A percentile compares a stretch with the other conserved stretches of the same genome.
These are phyloP conservation scores for Plantago elongata DNA, from an alignment of 257 asterid genomes.

Conservation along the genomic window DNA sequence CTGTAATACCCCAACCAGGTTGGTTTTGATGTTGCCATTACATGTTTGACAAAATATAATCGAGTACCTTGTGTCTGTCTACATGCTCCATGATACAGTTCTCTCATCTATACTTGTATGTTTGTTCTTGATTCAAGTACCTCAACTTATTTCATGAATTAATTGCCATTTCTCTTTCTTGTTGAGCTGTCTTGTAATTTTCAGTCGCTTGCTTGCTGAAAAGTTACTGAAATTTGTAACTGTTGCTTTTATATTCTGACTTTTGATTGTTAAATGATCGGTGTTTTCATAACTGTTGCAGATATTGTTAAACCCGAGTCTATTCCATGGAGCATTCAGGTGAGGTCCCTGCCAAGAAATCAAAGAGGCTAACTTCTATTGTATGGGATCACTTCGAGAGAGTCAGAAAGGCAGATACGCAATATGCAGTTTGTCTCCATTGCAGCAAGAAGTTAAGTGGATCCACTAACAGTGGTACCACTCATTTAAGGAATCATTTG, in stretches of 20 bases:
- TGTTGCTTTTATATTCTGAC: background rate
- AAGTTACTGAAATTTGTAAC: conserved; percentile 9
- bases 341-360: conserved; percentile 75
- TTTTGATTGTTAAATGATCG: conserved; percentile 14
- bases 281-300: conserved; percentile 31
- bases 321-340: conserved; percentile 61
- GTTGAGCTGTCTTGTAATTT: no score
- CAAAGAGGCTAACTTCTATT: conserved; percentile 90
- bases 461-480: conserved; percentile 95
- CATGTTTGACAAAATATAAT: no score
- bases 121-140: no score
- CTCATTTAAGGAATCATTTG: conserved; percentile 91
- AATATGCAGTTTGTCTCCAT: conserved; percentile 88
- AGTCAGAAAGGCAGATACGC: conserved; percentile 75
- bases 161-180: background rate
- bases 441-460: conserved; percentile 97
- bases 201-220: background rate
- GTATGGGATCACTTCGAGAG: conserved; percentile 98
- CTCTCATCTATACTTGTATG: no score
- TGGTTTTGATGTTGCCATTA: no score
- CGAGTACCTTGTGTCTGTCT: no score
- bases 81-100: no score
- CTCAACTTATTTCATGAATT: background rate
- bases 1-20: no score
- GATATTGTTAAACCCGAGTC: conserved; percentile 23